Evolutionary conservation across 345 rosid species (phyloP), one percentile per base, ranked within the genome.

Genomic region (Streptanthus diversifolius): DNA sequence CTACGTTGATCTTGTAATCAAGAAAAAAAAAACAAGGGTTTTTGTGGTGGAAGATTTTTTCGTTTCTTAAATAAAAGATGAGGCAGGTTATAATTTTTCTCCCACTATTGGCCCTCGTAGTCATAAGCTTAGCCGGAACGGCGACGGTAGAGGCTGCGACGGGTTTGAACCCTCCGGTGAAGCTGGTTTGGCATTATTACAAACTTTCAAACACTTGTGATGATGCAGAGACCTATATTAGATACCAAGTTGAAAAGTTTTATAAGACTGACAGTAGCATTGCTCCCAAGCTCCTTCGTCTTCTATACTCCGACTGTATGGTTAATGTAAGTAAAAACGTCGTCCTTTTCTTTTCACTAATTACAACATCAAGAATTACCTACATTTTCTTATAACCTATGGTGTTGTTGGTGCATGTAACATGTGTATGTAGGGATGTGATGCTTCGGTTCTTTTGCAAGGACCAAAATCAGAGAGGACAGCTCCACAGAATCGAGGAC

Each of bases 221-320:
- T 0, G 55, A 88, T 5, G 95, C 91, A 0, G 96, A 92, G 66
- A 33, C 12, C 32, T 83, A 33, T 58, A 56, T 89, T 8, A 80
- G 52, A 81, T 36, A 79, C 49, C 85, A 92, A 81, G 87, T 90
- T 3, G 60, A 78, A 45, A 3, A 2, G 25, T 65, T 70, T 18
- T 88, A 82, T 73, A 15, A 78, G 18, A 5, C 5, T 0, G 98
- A 89, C 57, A 82, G 6, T 43, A 80, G 44, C 67, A 63, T 89
- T 45, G 73, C 89, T 0, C 80, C 93, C 3, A 89, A 89, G 86
- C 81, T 89, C 7, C 84, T 86, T 19, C 84, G 88, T 43, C 80
- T 89, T 65, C 89, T 86, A 37, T 88, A 86, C 75, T 73, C 96
- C 0, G 98, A 92, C 52, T 92, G 96, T 70, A 77, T 90, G 27